Evolutionary conservation across 2,329 filamentous ascomycete genomes (phyloP), one percentile per base, ranked within the genome.

Genomic region (Aureobasidium subglaciale): DNA sequence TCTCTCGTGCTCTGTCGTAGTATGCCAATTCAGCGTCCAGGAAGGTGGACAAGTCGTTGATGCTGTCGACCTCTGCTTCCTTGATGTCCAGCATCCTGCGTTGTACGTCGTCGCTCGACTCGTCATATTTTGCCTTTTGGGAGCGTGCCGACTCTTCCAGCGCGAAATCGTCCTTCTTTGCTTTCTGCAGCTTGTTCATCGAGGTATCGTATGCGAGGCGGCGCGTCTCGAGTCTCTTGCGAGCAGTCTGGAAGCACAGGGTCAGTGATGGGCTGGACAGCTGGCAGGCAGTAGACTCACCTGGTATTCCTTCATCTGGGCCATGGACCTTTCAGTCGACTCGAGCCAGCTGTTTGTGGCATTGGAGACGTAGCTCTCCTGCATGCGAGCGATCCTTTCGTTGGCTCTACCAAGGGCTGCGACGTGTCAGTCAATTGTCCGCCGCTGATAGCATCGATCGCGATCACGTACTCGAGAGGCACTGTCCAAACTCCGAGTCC

Each of bases 241-340:
- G 87, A 49, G 92, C 83, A 61, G 81, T 78, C 86, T 86, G 59
- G 58, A 29, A 32, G 8, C 11, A 2, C 2, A 6, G 2, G 16
- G 35, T 58, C 25, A 60, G 54, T 7, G 7, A 27, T 24, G 10
- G 3, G 13, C 18, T 38, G 4, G 15, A 4, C 13, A 45, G 16
- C n/a, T 24, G 25, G 25, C n/a, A 16, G 25, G 16, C 10, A 34
- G 11, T 9, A 43, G 18, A 69, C 80, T 55, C 78, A 92, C 88
- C 80, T 96, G 90, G 65, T 96, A 97, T 67, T 97, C 93, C 70
- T 95, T 96, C 89, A 97, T 92, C 79, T 96, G 93, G 32, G 89
- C 85, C 52, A 96, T 73, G 24, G 87, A 95, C 62, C 90, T 80
- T 70, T 97, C 92, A 20, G 96, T 76, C n/a, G 88, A 90, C 69